Conservation (phyloP, 208 protist genomes). For the Leishmania tarentolae region DNA sequence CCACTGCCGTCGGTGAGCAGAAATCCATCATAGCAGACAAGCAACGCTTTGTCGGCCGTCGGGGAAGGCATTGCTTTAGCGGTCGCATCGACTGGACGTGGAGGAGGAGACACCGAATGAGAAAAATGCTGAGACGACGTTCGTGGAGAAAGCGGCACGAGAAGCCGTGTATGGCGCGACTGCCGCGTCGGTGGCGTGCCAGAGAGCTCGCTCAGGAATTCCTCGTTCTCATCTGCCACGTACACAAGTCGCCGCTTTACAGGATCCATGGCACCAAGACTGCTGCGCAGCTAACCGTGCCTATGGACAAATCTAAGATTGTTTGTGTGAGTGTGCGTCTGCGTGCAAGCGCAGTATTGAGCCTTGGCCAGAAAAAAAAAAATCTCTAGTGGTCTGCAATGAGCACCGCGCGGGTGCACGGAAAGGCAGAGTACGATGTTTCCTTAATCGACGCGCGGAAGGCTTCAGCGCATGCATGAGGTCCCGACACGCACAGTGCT, state of each 20-base stretch:
- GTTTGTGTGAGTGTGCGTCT: neutral
- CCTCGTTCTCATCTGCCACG: slow-evolving; percentile 68
- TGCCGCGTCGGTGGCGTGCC: slow-evolving; percentile 49
- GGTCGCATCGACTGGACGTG: slow-evolving; percentile 5
- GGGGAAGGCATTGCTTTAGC: neutral
- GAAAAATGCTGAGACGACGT: slow-evolving; percentile 21
- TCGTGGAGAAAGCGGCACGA: slow-evolving; percentile 44
- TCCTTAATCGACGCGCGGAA: neutral
- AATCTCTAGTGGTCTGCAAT: neutral
- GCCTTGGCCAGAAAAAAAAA: neutral
- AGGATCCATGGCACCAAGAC: slow-evolving; percentile 31
- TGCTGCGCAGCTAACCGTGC: no score
- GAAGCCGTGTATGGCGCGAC: slow-evolving; percentile 46
- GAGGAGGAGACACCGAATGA: slow-evolving; percentile 10
- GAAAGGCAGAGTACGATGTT: no score
- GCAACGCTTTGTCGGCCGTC: slow-evolving; percentile 35
- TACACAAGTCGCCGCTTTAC: slow-evolving; percentile 73
- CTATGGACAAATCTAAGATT: neutral
- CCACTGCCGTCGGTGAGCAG: slow-evolving; percentile 67
- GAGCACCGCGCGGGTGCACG: neutral
- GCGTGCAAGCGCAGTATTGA: neutral
- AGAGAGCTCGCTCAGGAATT: slow-evolving; percentile 49
- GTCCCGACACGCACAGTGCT: neutral
- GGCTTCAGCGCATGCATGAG: neutral
- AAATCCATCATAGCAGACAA: slow-evolving; percentile 77